Evolutionary conservation across 768 basidiomycete genomes (phyloP).

Genomic region (Trametes cubensis): DNA sequence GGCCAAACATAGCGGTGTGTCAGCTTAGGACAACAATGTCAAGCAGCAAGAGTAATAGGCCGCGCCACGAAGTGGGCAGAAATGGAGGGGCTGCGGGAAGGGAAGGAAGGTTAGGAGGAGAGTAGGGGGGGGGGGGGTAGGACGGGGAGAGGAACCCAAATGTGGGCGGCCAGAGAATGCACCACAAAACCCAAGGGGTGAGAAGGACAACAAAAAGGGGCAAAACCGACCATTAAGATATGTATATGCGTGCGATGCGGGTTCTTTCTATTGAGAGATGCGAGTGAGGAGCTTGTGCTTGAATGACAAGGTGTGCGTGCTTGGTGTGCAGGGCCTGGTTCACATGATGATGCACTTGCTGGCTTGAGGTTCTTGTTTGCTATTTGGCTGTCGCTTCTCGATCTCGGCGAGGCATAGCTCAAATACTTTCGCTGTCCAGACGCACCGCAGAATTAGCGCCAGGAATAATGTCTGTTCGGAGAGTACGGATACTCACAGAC

Average conservation of each 20-base stretch:
- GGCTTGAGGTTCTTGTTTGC: constrained; percentile 44
- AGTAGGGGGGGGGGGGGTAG: constrained; percentile 7
- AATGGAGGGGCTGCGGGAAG: constrained; percentile 15
- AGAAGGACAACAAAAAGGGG: neutral
- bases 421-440: constrained; percentile 70
- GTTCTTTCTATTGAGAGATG: constrained; percentile 22
- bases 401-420: constrained; percentile 84
- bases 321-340: constrained; percentile 24
- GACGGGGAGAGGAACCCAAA: constrained; percentile 13
- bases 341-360: constrained; percentile 61
- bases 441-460: constrained; percentile 5
- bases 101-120: neutral
- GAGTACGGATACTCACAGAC: constrained; percentile 66
- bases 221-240: constrained; percentile 20
- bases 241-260: constrained; percentile 23
- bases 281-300: neutral
- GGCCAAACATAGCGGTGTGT: constrained; percentile 25
- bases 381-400: constrained; percentile 69
- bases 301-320: neutral
- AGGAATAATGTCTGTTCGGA: neutral
- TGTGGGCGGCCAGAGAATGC: constrained; percentile 10
- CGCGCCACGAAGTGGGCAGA: neutral
- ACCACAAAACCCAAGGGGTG: neutral
- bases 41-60: constrained; percentile 18
- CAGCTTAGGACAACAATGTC: constrained; percentile 5